Evolutionary conservation across 129 eudicot genomes (phyloP), one percentile per base, ranked within the genome.

Genomic region (Flaveria robusta): DNA sequence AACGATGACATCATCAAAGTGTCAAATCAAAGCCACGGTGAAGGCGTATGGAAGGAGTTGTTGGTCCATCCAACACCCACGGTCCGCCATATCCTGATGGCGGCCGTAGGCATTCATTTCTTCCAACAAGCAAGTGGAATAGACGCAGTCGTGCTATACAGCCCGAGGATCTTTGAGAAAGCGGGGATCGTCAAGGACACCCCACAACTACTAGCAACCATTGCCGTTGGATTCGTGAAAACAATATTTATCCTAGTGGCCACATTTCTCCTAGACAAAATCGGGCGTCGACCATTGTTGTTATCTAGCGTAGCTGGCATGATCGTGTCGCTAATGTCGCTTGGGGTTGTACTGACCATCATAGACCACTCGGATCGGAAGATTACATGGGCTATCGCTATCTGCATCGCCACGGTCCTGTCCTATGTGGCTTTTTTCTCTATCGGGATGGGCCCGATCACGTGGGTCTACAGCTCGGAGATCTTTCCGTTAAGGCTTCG

Each of bases 381-480:
- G 80, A 2, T 80, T 6, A 23, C n/a, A 7, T 89, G 95, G 95
- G 95, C 89, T 74, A 52, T 87, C 1, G 81, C 83, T 10, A 7
- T 89, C 11, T 67, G 79, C 52, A 71, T 87, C 2, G 39, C 67
- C 0, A 19, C 62, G 11, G 65, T 83, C 23, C 52, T 87, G 18
- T 54, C 83, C 3, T 84, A 73, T 5, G 95, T 89, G 71, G 87
- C 86, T 1, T 84, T 82, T 13, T 89, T 86, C 47, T 86, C 91
- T 0, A 84, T 89, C 0, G 95, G 95, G 31, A 70, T 89, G 87
- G 95, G 95, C 5, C 95, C 95, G 3, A 82, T 89, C n/a, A 71
- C 91, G 0, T 89, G 95, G 91, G 95, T 89, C 15, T 86, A 86
- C 66, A 88, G 87, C 71, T 88, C 91, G 1, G 94, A 86, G 79